Evolutionary conservation across 495 filamentous ascomycete species (phyloP).

Genomic region (Penicillium dipodomyicola): DNA sequence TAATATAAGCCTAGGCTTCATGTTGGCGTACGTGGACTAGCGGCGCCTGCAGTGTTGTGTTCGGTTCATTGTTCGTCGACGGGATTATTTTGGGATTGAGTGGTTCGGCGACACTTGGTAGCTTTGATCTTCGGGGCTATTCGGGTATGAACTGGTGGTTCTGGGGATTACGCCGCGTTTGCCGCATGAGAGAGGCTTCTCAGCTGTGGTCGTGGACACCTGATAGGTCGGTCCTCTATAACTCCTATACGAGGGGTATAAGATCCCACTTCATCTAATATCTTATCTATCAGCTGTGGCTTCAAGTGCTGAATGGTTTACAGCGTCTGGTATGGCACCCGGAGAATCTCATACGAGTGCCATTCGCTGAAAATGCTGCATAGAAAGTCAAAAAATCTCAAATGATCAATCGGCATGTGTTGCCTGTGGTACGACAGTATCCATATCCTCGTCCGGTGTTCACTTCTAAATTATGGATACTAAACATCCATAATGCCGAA

Average conservation of each 20-base stretch:
- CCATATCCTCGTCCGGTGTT: neutral
- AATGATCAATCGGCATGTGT: neutral
- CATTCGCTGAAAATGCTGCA: neutral
- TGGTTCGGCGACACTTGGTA: neutral
- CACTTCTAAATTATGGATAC: neutral
- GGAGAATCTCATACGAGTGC: neutral
- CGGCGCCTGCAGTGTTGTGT: neutral
- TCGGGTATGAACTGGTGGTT: neutral
- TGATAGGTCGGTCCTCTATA: too few species aligned
- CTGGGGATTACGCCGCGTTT: neutral
- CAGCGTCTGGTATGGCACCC: neutral
- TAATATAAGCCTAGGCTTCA: neutral
- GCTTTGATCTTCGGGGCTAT: neutral
- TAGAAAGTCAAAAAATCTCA: neutral
- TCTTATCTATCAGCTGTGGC: neutral
- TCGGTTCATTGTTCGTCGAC: neutral
- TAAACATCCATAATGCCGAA: neutral
- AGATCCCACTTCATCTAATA: neutral
- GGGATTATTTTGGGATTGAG: neutral
- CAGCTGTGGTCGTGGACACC: neutral
- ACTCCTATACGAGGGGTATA: too few species aligned
- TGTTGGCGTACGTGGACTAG: neutral
- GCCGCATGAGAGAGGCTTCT: neutral
- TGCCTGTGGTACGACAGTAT: neutral
- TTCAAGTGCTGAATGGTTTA: neutral